A percentile compares a stretch with the other conserved stretches of the same genome.
These are phyloP conservation scores for Barnettozyma wickerhamii DNA, from an alignment of 805 yeast species.

Conservation along the genomic window DNA sequence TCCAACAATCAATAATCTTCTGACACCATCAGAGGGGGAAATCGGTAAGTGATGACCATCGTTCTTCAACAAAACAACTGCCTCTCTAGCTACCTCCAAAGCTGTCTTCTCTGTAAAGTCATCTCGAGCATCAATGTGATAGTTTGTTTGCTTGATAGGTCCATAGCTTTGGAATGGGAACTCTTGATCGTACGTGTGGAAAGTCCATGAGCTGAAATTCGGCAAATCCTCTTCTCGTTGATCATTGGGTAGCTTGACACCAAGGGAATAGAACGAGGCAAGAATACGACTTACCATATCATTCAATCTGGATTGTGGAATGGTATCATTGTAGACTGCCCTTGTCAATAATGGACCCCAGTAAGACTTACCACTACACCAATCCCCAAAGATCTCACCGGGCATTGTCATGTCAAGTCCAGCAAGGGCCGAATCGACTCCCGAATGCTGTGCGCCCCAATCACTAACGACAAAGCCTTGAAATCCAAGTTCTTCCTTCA, in stretches of 20 bases:
- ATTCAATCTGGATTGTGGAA: slow-evolving; percentile 48
- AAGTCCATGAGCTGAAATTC: slow-evolving; percentile 56
- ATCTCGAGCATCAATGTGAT: slow-evolving; percentile 51
- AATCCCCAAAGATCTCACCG: slow-evolving; percentile 48
- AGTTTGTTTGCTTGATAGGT: slow-evolving; percentile 48
- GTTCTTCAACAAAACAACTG: slow-evolving; percentile 52
- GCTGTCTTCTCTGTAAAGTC: slow-evolving; percentile 45
- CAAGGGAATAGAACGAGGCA: slow-evolving; percentile 50
- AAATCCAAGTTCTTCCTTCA: slow-evolving; percentile 60
- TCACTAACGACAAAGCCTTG: slow-evolving; percentile 66
- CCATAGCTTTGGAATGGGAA: slow-evolving; percentile 52
- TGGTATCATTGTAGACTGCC: slow-evolving; percentile 51
- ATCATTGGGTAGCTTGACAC: slow-evolving; percentile 30
- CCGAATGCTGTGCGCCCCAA: slow-evolving; percentile 62
- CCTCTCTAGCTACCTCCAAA: slow-evolving; percentile 51
- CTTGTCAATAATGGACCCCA: slow-evolving; percentile 57
- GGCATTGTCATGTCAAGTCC: slow-evolving; percentile 71
- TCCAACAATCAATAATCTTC: slow-evolving; percentile 44
- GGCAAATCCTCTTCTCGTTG: slow-evolving; percentile 41
- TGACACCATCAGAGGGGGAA: slow-evolving; percentile 35
- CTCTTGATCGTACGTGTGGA: slow-evolving; percentile 49
- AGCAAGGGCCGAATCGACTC: slow-evolving; percentile 50
- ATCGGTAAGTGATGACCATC: slow-evolving; percentile 50
- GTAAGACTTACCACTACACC: slow-evolving; percentile 48
- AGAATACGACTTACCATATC: slow-evolving; percentile 61